phyloP scores from a whole-genome alignment of 2,329 filamentous ascomycete species.

The Spiromastix sp. region DNA sequence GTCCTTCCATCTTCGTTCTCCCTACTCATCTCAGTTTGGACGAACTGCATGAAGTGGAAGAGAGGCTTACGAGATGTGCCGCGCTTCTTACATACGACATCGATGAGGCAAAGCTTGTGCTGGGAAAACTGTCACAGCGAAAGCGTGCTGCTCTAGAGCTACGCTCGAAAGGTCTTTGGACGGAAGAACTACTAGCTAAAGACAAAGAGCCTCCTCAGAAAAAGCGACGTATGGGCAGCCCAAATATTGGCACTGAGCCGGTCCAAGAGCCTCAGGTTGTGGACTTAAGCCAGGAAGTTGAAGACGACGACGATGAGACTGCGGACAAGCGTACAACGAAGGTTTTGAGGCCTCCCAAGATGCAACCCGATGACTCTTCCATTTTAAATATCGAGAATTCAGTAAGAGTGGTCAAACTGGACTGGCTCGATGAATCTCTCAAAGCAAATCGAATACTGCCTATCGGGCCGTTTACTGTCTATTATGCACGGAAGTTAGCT shows the following conservation, averaged over 20 bases:
- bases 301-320: conserved; percentile 17
- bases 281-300: conserved; percentile 23
- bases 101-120: conserved; percentile 59
- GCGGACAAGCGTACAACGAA: background rate
- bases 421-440: conserved; percentile 44
- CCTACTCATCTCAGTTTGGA: conserved; percentile 56
- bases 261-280: conserved; percentile 11
- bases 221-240: conserved; percentile 19
- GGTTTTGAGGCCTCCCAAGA: conserved; percentile 8
- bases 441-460: conserved; percentile 34
- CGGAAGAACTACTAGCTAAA: conserved; percentile 22
- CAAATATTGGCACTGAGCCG: background rate
- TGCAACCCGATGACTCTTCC: background rate
- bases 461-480: conserved; percentile 41
- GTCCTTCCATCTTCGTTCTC: conserved; percentile 62
- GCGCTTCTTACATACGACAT: conserved; percentile 60
- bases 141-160: conserved; percentile 70
- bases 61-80: conserved; percentile 44
- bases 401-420: conserved; percentile 40
- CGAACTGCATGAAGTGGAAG: conserved; percentile 54
- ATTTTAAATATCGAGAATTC: conserved; percentile 3
- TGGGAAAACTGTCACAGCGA: conserved; percentile 62
- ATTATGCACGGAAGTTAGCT: conserved; percentile 29
- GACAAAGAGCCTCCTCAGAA: conserved; percentile 9
- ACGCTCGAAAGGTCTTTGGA: conserved; percentile 51